These are phyloP conservation scores for Conticribra weissflogii DNA, from an alignment of 108 stramenopile genomes.

Conservation along the genomic window DNA sequence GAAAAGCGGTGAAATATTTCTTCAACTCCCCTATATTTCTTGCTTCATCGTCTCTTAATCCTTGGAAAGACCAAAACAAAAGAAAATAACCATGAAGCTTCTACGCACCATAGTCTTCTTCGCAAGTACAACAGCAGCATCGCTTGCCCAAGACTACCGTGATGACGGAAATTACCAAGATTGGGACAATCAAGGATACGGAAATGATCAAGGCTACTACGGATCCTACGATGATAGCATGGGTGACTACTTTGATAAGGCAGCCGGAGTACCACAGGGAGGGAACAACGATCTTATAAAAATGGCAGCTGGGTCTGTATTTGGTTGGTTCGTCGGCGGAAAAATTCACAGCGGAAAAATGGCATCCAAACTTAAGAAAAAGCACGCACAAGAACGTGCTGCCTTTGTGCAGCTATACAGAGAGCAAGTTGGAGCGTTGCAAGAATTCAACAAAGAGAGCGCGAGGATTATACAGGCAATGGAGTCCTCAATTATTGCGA, in stretches of 20 bases:
- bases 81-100: slow-evolving; percentile 32
- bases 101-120: slow-evolving; percentile 41
- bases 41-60: too few species aligned
- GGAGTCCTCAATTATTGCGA: slow-evolving; percentile 49
- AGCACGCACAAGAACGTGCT: slow-evolving; percentile 56
- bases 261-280: slow-evolving; percentile 9
- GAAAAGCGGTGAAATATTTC: too few species aligned
- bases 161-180: slow-evolving; percentile 36
- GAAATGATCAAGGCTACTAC: slow-evolving; percentile 27
- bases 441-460: slow-evolving; percentile 58
- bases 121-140: slow-evolving; percentile 23
- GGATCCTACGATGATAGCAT: slow-evolving; percentile 55
- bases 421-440: slow-evolving; percentile 51
- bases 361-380: slow-evolving; percentile 54
- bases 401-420: slow-evolving; percentile 55
- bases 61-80: neutral
- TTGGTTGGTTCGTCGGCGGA: slow-evolving; percentile 54
- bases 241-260: slow-evolving; percentile 56
- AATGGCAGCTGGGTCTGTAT: slow-evolving; percentile 27
- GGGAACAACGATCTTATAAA: slow-evolving; percentile 36
- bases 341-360: slow-evolving; percentile 52
- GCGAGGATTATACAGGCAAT: slow-evolving; percentile 51
- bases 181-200: slow-evolving; percentile 27
- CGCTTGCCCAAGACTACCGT: slow-evolving; percentile 33
- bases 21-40: too few species aligned